Evolutionary conservation across 257 asterid genomes (phyloP).

Genomic region (Solanum habrochaites): DNA sequence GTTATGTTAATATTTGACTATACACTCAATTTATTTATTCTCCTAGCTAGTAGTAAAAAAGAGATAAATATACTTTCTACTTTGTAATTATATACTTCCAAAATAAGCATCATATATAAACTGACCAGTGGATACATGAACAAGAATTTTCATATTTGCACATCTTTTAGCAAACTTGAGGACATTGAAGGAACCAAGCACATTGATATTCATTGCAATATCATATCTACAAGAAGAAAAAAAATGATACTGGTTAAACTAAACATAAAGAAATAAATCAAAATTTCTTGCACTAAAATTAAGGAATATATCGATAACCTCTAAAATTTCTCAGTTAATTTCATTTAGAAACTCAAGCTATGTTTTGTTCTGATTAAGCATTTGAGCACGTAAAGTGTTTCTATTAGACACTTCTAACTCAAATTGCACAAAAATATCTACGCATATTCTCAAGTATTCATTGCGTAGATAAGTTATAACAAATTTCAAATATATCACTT

Average conservation of each 20-base stretch:
- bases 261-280: neutral
- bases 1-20: neutral
- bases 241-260: neutral
- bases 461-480: neutral
- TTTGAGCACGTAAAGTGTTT: neutral
- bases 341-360: neutral
- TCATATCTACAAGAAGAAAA: slow-evolving; percentile 26
- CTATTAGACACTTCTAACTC: neutral
- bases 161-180: slow-evolving; percentile 33
- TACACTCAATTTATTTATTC: neutral
- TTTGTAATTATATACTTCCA: neutral
- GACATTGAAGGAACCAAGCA: slow-evolving; percentile 27
- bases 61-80: too few species aligned
- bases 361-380: neutral
- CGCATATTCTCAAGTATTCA: neutral
- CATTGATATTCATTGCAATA: slow-evolving; percentile 34
- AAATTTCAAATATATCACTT: neutral
- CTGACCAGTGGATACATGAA: slow-evolving; percentile 61
- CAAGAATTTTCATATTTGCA: slow-evolving; percentile 24
- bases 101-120: neutral
- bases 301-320: neutral
- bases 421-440: too few species aligned
- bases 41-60: neutral
- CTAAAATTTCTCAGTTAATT: neutral
- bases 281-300: neutral